A percentile compares a stretch with the other conserved stretches of the same genome.
Conservation (phyloP, 208 protist genomes). For the Trypanosoma vivax region DNA sequence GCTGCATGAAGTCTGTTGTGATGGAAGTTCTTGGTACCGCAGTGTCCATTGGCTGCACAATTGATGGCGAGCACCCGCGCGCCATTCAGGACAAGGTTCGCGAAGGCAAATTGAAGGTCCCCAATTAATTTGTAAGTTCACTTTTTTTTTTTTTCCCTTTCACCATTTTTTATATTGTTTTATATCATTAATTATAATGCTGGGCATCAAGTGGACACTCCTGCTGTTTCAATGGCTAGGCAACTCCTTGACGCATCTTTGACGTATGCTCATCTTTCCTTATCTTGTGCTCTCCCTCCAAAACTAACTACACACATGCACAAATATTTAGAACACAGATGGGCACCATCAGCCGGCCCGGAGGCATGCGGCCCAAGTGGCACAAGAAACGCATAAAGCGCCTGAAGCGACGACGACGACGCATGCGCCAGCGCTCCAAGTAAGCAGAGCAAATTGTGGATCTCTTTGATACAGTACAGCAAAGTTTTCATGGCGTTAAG, state of each 20-base stretch:
- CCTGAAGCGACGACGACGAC: conserved; percentile 80
- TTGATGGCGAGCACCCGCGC: conserved; percentile 93
- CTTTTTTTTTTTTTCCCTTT: conserved; percentile 19
- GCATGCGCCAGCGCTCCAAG: conserved; percentile 88
- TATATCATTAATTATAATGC: conserved; percentile 4
- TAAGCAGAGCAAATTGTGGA: conserved; percentile 20
- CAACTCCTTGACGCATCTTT: no score
- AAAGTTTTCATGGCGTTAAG: not conserved
- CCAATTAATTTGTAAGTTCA: conserved; percentile 30
- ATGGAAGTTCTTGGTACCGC: conserved; percentile 99
- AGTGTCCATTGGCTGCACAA: conserved; percentile 96
- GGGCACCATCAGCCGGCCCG: conserved; percentile 79
- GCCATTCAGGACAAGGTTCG: conserved; percentile 93
- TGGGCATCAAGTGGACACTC: no score
- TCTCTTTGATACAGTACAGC: not conserved
- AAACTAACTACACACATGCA: not conserved
- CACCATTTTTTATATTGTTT: conserved; percentile 11
- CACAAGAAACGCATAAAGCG: conserved; percentile 91
- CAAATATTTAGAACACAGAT: conserved; percentile 25
- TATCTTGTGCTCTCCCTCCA: not conserved
- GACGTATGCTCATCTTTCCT: not conserved
- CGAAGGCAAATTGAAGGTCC: conserved; percentile 89
- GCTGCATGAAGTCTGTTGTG: conserved; percentile 93
- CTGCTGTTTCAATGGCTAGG: no score
- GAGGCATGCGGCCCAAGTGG: conserved; percentile 89